Conservation (phyloP, 345 rosid species). For the Bruguiera sexangula region DNA sequence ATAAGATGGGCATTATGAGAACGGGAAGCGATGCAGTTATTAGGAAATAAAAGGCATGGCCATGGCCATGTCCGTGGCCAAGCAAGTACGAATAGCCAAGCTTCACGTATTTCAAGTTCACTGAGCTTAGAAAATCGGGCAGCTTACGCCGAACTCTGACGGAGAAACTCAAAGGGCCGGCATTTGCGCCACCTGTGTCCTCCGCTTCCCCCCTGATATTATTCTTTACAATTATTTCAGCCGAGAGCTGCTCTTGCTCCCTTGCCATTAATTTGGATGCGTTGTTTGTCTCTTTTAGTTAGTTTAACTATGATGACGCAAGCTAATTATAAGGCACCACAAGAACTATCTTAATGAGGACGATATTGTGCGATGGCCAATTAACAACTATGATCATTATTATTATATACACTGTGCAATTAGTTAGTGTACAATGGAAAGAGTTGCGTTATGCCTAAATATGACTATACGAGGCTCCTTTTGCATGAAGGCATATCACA, state of each 20-base stretch:
- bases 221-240: slow-evolving; percentile 39
- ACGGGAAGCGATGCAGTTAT: slow-evolving; percentile 23
- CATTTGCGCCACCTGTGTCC: slow-evolving; percentile 31
- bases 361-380: too few species aligned
- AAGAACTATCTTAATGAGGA: too few species aligned
- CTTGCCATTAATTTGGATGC: slow-evolving; percentile 21
- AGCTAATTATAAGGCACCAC: too few species aligned
- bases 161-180: slow-evolving; percentile 44
- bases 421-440: too few species aligned
- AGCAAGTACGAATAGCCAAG: slow-evolving; percentile 64
- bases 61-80: neutral
- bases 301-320: too few species aligned
- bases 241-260: slow-evolving; percentile 29
- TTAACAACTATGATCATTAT: too few species aligned
- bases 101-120: slow-evolving; percentile 56
- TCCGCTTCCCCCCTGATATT: slow-evolving; percentile 30
- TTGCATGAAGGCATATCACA: too few species aligned
- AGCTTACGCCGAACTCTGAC: slow-evolving; percentile 39
- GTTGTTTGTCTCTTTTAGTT: too few species aligned
- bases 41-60: slow-evolving; percentile 34
- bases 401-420: too few species aligned
- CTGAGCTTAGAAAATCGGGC: slow-evolving; percentile 52
- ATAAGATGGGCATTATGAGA: slow-evolving; percentile 25
- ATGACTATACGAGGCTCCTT: too few species aligned
- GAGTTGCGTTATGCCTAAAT: too few species aligned